Percentiles rank a stretch among this genome's conserved stretches.
Conservation (phyloP, 768 basidiomycete genomes). For the Mrakia frigida region DNA sequence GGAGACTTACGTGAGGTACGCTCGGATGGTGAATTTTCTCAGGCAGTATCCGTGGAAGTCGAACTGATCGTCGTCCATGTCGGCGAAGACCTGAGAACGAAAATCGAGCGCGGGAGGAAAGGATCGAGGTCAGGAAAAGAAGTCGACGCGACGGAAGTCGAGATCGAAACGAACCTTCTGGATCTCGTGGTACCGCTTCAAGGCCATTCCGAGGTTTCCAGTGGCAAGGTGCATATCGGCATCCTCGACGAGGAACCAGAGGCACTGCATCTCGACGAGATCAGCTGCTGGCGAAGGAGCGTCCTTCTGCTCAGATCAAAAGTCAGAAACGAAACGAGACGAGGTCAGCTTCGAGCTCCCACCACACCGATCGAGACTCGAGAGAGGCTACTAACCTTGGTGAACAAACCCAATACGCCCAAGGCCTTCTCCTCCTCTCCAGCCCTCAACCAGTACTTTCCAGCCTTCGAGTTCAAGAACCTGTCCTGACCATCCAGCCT, state of each 20-base stretch:
- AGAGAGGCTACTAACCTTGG: constrained; percentile 58
- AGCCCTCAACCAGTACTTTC: constrained; percentile 80
- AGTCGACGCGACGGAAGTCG: not conserved
- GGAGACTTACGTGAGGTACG: constrained; percentile 72
- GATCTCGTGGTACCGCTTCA: constrained; percentile 76
- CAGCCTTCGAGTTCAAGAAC: constrained; percentile 88
- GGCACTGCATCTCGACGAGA: constrained; percentile 91
- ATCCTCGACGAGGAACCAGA: constrained; percentile 78
- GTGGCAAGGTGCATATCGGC: constrained; percentile 63
- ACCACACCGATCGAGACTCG: not conserved
- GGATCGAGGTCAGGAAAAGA: not conserved
- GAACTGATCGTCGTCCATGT: constrained; percentile 90
- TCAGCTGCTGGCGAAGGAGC: constrained; percentile 66
- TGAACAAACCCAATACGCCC: constrained; percentile 74
- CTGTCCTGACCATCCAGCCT: constrained; percentile 87
- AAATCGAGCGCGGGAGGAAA: constrained; percentile 1
- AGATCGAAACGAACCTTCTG: constrained; percentile 54
- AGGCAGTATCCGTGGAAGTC: constrained; percentile 96
- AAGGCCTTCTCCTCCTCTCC: constrained; percentile 73
- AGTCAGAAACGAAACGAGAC: too few species aligned
- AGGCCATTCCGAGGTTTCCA: constrained; percentile 66
- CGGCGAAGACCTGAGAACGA: constrained; percentile 62
- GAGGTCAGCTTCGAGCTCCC: not conserved
- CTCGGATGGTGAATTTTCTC: constrained; percentile 77
- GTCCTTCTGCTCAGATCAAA: constrained; percentile 64